Percentiles rank a stretch among this genome's conserved stretches.
These are phyloP conservation scores for Hericium alpestre DNA, from an alignment of 768 basidiomycete species.

Conservation along the genomic window DNA sequence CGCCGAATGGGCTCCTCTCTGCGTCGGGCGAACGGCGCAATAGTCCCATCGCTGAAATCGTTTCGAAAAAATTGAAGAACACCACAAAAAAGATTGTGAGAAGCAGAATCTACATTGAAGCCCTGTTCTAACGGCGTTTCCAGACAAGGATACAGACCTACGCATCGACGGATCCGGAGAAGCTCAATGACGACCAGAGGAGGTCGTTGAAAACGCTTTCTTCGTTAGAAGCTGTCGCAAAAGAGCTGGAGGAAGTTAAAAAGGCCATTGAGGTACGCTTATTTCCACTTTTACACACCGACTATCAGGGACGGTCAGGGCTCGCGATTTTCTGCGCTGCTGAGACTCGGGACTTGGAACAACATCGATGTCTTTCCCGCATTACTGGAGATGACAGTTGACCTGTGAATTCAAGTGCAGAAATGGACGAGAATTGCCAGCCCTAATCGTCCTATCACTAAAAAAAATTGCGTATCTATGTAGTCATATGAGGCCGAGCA, in stretches of 20 bases:
- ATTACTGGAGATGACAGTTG: no score
- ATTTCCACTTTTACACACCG: not conserved
- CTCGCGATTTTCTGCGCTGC: no score
- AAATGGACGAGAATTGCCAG: no score
- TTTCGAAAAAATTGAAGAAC: conserved; percentile 68
- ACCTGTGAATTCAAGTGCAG: no score
- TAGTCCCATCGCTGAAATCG: conserved; percentile 68
- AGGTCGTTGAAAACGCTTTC: conserved; percentile 63
- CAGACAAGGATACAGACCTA: conserved; percentile 71
- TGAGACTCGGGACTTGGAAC: no score
- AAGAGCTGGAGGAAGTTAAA: conserved; percentile 77
- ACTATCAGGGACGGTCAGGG: no score
- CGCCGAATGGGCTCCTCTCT: conserved; percentile 7
- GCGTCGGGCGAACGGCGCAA: conserved; percentile 26
- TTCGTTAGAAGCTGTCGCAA: conserved; percentile 64
- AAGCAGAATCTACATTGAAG: conserved; percentile 6
- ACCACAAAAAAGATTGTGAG: conserved; percentile 79
- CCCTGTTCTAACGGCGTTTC: not conserved
- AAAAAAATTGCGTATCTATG: not conserved
- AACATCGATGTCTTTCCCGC: no score
- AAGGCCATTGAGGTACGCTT: conserved; percentile 68
- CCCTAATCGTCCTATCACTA: no score
- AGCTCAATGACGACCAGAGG: conserved; percentile 84
- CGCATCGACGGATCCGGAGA: conserved; percentile 51
- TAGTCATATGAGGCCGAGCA: conserved; percentile 59